Evolutionary conservation across 306 rosid genomes (phyloP).

Genomic region (Rosa multiflora): DNA sequence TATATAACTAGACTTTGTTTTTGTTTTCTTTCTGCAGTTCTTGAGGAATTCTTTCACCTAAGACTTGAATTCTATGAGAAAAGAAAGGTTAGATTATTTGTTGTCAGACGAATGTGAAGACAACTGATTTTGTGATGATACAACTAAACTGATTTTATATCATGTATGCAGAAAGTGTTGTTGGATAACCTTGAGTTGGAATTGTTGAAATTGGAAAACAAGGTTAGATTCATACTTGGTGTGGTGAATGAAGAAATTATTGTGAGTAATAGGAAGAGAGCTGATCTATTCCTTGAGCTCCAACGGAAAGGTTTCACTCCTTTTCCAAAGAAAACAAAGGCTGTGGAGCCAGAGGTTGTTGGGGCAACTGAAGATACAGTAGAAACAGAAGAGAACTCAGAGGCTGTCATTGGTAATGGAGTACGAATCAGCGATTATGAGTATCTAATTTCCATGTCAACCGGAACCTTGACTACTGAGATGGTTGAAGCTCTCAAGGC

Average conservation of each 20-base stretch:
- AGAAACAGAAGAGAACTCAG: constrained; percentile 52
- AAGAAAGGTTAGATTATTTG: constrained; percentile 60
- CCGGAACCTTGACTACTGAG: constrained; percentile 77
- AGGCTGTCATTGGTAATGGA: constrained; percentile 27
- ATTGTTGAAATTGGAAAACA: constrained; percentile 69
- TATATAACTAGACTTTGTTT: constrained; percentile 5
- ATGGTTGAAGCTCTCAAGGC: constrained; percentile 64
- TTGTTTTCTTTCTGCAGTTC: constrained; percentile 54
- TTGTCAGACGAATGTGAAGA: neutral
- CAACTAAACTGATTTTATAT: neutral
- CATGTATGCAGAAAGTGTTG: constrained; percentile 54
- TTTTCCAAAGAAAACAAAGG: constrained; percentile 69
- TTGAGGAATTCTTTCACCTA: constrained; percentile 73
- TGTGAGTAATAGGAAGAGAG: constrained; percentile 74
- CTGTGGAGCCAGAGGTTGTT: constrained; percentile 85
- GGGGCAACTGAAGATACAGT: constrained; percentile 67
- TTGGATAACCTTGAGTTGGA: constrained; percentile 61
- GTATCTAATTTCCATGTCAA: constrained; percentile 74
- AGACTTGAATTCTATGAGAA: constrained; percentile 71
- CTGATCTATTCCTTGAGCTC: constrained; percentile 74
- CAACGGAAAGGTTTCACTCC: constrained; percentile 89
- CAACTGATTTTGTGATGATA: neutral
- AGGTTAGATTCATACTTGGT: constrained; percentile 82
- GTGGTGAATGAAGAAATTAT: constrained; percentile 81
- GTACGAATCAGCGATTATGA: constrained; percentile 61